phyloP scores from a whole-genome alignment of 2,329 filamentous ascomycete species.

The Chrysoporthe deuterocubensis region DNA sequence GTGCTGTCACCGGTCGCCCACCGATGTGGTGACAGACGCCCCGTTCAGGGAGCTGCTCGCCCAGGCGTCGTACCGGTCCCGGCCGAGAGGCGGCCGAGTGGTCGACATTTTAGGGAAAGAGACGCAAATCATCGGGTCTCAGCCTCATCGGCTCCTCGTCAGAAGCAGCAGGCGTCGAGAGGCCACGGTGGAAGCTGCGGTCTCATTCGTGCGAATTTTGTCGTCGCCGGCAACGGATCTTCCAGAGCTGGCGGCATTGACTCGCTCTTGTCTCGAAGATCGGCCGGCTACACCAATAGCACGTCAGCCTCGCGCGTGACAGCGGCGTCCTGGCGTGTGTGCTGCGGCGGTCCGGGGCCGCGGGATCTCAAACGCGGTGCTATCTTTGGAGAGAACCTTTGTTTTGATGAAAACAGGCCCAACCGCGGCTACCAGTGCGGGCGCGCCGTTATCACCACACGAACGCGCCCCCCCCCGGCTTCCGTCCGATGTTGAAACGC shows the following conservation, averaged over 20 bases:
- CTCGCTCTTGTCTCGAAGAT: constrained; percentile 26
- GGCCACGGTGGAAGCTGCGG: background rate
- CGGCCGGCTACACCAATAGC: constrained; percentile 23
- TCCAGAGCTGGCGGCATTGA: constrained; percentile 18
- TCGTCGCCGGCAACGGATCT: background rate
- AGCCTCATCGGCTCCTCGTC: background rate
- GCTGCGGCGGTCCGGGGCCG: background rate
- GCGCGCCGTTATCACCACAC: constrained; percentile 7
- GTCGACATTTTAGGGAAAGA: background rate
- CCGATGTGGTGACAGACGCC: background rate
- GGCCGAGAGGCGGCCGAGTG: background rate
- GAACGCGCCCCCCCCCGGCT: background rate
- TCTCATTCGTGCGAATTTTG: constrained; percentile 12
- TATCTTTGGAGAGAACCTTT: constrained; percentile 21
- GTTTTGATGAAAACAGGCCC: background rate
- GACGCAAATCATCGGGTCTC: constrained; percentile 2
- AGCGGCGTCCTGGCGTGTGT: background rate
- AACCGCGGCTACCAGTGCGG: background rate
- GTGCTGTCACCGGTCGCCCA: background rate
- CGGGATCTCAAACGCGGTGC: constrained; percentile 4
- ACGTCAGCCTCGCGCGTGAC: constrained; percentile 9
- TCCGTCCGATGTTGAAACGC: constrained; percentile 11
- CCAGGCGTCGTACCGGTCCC: background rate
- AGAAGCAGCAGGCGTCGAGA: background rate
- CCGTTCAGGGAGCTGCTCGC: background rate